Conservation (phyloP, 75 land plant genomes). For the Selaginella tamariscina region DNA sequence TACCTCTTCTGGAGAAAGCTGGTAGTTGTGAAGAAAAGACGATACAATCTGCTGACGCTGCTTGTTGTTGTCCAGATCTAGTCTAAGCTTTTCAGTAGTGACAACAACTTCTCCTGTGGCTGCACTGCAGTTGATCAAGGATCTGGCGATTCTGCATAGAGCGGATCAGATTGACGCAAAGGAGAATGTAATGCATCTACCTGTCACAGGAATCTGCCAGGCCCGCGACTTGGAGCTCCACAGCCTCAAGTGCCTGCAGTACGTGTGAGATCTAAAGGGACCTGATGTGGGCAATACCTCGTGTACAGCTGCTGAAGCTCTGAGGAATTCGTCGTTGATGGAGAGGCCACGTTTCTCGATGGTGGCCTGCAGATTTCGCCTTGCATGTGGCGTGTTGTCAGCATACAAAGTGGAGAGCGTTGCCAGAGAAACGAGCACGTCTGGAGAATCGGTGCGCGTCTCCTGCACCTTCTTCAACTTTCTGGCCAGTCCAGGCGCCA, state of each 20-base stretch:
- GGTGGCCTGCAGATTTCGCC: conserved; percentile 72
- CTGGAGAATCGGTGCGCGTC: conserved; percentile 73
- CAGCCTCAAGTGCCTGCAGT: conserved; percentile 70
- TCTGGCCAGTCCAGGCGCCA: conserved; percentile 86
- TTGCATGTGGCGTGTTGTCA: conserved; percentile 57
- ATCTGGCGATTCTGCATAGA: conserved; percentile 64
- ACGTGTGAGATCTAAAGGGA: not conserved
- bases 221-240: conserved; percentile 71
- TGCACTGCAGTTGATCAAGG: conserved; percentile 59
- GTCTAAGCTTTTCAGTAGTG: conserved; percentile 82
- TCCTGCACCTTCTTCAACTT: conserved; percentile 97
- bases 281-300: conserved; percentile 16
- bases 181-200: conserved; percentile 25
- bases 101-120: conserved; percentile 80
- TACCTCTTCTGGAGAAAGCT: conserved; percentile 88
- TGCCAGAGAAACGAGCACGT: conserved; percentile 63
- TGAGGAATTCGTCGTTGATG: conserved; percentile 76
- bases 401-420: conserved; percentile 78
- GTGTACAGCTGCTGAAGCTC: conserved; percentile 60
- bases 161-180: not conserved
- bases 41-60: conserved; percentile 85
- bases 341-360: conserved; percentile 71
- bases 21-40: conserved; percentile 87
- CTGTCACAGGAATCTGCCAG: conserved; percentile 75
- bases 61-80: conserved; percentile 72